Conservation (phyloP, 1,139 yeast genomes). For the Protomyces lactucae-debilis region DNA sequence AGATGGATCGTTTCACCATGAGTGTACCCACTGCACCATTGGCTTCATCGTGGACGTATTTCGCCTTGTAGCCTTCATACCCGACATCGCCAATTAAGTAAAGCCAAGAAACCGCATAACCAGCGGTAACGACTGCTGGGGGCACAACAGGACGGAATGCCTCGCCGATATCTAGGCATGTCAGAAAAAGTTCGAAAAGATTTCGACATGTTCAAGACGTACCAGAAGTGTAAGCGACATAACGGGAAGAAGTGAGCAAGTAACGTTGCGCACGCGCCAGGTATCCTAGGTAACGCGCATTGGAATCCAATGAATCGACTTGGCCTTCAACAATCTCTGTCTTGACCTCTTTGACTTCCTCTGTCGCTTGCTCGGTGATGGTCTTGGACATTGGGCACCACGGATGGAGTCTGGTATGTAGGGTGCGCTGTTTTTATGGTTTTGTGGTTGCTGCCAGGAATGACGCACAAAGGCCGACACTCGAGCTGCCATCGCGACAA, state of each 20-base stretch:
- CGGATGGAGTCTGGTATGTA: not conserved
- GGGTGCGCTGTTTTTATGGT: not conserved
- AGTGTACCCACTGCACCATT: constrained; percentile 16
- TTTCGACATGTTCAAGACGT: not conserved
- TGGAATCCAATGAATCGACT: constrained; percentile 27
- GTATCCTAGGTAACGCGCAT: constrained; percentile 27
- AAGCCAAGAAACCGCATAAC: constrained; percentile 74
- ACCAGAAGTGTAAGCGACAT: constrained; percentile 78
- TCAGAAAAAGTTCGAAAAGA: not conserved
- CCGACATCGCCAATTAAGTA: constrained; percentile 76
- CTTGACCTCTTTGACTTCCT: constrained; percentile 17
- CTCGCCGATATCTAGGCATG: constrained; percentile 58
- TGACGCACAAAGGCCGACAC: not conserved
- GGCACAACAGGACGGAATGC: constrained; percentile 84
- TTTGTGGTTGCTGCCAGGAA: not conserved
- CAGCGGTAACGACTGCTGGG: constrained; percentile 56
- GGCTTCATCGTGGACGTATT: constrained; percentile 15
- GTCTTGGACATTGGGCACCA: constrained; percentile 1
- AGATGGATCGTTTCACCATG: constrained; percentile 62
- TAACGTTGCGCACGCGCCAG: constrained; percentile 22
- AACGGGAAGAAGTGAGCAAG: constrained; percentile 42
- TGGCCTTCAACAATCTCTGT: constrained; percentile 23
- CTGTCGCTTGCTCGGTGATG: constrained; percentile 6
- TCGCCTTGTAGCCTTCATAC: constrained; percentile 62
- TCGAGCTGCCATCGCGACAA: not conserved